Percentiles rank a stretch among this genome's conserved stretches.
Conservation (phyloP, 2,329 filamentous ascomycete species). For the Didymosphaeria variabile region DNA sequence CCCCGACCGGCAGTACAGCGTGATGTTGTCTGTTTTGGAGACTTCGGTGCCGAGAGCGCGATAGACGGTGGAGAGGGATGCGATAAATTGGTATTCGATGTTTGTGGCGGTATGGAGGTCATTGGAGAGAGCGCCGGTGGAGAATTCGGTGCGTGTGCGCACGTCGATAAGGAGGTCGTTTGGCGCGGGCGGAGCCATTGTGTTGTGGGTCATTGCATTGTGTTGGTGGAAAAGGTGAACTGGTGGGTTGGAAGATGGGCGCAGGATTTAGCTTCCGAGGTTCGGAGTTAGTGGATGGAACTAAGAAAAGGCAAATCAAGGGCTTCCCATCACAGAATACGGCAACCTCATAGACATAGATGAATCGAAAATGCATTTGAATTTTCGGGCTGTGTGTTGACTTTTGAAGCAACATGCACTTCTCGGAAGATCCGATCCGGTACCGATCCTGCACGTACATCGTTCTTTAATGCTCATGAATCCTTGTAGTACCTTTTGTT, state of each 20-base stretch:
- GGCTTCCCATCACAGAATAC: background rate
- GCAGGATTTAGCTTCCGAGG: background rate
- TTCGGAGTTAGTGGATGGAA: background rate
- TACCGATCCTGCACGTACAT: too few relatives aligned
- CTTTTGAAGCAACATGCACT: too few relatives aligned
- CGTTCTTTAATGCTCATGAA: too few relatives aligned
- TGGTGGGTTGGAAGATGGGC: background rate
- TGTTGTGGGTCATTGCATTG: background rate
- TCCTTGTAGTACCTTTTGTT: background rate
- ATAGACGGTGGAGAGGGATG: slow-evolving; percentile 35
- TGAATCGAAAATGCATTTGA: background rate
- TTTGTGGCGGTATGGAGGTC: slow-evolving; percentile 43
- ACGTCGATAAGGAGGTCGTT: slow-evolving; percentile 47
- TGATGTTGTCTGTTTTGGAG: slow-evolving; percentile 41
- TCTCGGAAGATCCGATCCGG: too few relatives aligned
- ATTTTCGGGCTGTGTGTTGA: too few relatives aligned
- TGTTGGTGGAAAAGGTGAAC: background rate
- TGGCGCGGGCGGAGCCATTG: background rate
- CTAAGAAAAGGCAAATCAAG: background rate
- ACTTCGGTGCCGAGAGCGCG: slow-evolving; percentile 28
- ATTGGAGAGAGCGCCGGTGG: slow-evolving; percentile 40
- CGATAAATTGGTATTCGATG: slow-evolving; percentile 49
- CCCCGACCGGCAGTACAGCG: slow-evolving; percentile 50
- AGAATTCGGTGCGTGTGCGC: slow-evolving; percentile 47
- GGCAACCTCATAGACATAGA: background rate